Conservation (phyloP, 2,329 filamentous ascomycete genomes). For the Aspergillus sp. region DNA sequence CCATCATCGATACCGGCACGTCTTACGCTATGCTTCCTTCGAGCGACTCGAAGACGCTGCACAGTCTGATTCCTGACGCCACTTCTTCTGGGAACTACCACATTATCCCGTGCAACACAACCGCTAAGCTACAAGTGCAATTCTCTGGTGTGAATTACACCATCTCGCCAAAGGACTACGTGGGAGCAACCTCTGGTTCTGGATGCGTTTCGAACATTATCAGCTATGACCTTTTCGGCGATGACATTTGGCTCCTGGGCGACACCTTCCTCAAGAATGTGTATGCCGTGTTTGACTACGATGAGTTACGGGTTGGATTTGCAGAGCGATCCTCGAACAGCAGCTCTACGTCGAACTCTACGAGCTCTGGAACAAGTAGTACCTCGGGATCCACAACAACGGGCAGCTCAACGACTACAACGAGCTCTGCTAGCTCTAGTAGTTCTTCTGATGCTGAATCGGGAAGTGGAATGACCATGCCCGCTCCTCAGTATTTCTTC, state of each 20-base stretch:
- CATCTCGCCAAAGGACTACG: slow-evolving; percentile 71
- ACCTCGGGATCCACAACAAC: slow-evolving; percentile 15
- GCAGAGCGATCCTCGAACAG: slow-evolving; percentile 23
- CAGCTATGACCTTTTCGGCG: slow-evolving; percentile 66
- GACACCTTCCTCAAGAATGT: slow-evolving; percentile 89
- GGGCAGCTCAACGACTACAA: slow-evolving; percentile 11
- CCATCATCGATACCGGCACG: slow-evolving; percentile 83
- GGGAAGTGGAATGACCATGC: slow-evolving; percentile 3
- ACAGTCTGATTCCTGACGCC: slow-evolving; percentile 67
- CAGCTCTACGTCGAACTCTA: slow-evolving; percentile 21
- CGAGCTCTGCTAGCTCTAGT: slow-evolving; percentile 9
- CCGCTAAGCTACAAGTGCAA: slow-evolving; percentile 60
- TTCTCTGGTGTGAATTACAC: slow-evolving; percentile 70
- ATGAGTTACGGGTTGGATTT: slow-evolving; percentile 50
- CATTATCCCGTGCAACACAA: slow-evolving; percentile 71
- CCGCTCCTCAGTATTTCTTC: slow-evolving; percentile 16
- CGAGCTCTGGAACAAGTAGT: slow-evolving; percentile 10
- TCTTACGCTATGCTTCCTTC: slow-evolving; percentile 74
- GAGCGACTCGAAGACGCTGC: slow-evolving; percentile 66
- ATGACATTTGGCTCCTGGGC: slow-evolving; percentile 73
- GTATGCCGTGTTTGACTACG: slow-evolving; percentile 80
- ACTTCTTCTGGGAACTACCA: slow-evolving; percentile 62
- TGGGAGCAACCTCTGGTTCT: slow-evolving; percentile 45
- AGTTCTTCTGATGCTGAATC: not conserved
- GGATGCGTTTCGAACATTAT: slow-evolving; percentile 71